Conservation (phyloP, 2,329 filamentous ascomycete species). For the Dothideomycetes sp. region DNA sequence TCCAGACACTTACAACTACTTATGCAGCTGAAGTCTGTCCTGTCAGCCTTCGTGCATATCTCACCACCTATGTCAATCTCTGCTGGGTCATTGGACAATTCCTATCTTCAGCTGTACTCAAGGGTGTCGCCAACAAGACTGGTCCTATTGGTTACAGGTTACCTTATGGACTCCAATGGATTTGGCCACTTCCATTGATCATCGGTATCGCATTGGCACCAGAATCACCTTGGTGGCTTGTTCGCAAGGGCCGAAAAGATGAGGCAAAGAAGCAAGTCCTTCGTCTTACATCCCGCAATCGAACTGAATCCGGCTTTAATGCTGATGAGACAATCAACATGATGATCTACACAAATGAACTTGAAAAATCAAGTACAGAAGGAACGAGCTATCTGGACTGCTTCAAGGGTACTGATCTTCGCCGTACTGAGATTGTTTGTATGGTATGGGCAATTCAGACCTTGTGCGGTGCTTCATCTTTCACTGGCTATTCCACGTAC, state of each 20-base stretch:
- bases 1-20: conserved; percentile 37
- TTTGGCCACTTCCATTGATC: conserved; percentile 31
- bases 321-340: conserved; percentile 20
- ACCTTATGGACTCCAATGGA: conserved; percentile 41
- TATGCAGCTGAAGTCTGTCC: conserved; percentile 62
- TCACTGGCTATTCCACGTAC: conserved; percentile 28
- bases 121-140: conserved; percentile 19
- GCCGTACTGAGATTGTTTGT: conserved; percentile 29
- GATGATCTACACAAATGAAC: conserved; percentile 20
- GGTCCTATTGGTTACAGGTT: conserved; percentile 21
- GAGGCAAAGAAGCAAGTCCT: conserved; percentile 21
- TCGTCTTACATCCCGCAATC: conserved; percentile 10
- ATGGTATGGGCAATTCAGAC: conserved; percentile 25
- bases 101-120: conserved; percentile 33
- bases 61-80: conserved; percentile 53
- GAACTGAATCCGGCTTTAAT: conserved; percentile 13
- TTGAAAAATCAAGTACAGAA: conserved; percentile 24
- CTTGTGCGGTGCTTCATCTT: conserved; percentile 24
- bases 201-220: conserved; percentile 23
- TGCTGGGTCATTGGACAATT: conserved; percentile 55
- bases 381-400: conserved; percentile 30
- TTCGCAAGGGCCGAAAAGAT: conserved; percentile 21
- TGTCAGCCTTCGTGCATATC: conserved; percentile 46
- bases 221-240: conserved; percentile 25
- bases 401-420: conserved; percentile 26